These are phyloP conservation scores for Pelargonium nanum DNA, from an alignment of 345 rosid species.

Conservation along the genomic window DNA sequence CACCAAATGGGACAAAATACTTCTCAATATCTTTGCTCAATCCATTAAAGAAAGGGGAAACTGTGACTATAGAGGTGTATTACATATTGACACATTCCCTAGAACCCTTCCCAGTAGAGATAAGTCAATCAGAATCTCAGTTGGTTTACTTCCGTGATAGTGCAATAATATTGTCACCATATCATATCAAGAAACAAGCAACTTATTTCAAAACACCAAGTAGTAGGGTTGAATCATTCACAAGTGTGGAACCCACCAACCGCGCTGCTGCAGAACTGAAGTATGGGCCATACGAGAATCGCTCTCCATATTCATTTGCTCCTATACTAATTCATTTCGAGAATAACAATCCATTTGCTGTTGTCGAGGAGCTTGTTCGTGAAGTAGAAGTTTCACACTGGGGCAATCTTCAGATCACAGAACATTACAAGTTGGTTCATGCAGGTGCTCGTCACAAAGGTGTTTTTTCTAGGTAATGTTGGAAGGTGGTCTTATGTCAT, in stretches of 20 bases:
- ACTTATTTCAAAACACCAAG: slow-evolving; percentile 78
- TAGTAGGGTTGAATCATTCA: slow-evolving; percentile 75
- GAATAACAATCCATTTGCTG: slow-evolving; percentile 91
- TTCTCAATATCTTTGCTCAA: slow-evolving; percentile 39
- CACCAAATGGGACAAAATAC: slow-evolving; percentile 64
- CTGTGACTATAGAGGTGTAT: slow-evolving; percentile 68
- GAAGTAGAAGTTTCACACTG: slow-evolving; percentile 97
- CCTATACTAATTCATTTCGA: slow-evolving; percentile 79
- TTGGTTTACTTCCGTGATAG: slow-evolving; percentile 76
- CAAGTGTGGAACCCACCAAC: slow-evolving; percentile 71
- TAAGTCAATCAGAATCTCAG: slow-evolving; percentile 89
- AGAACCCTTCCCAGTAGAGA: slow-evolving; percentile 91
- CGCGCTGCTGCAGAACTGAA: slow-evolving; percentile 63
- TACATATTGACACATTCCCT: slow-evolving; percentile 69
- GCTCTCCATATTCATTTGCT: slow-evolving; percentile 53
- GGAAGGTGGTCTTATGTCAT: slow-evolving; percentile 5
- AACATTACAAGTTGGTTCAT: slow-evolving; percentile 71
- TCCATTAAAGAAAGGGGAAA: slow-evolving; percentile 53
- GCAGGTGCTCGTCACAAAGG: slow-evolving; percentile 97
- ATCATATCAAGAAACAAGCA: slow-evolving; percentile 64
- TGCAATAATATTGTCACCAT: slow-evolving; percentile 66
- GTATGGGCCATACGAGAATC: slow-evolving; percentile 90
- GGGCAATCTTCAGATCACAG: slow-evolving; percentile 92
- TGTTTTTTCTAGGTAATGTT: slow-evolving; percentile 73
- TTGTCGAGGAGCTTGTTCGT: slow-evolving; percentile 93